phyloP scores from a whole-genome alignment of 129 eudicot species.

The Tagetes erecta region DNA sequence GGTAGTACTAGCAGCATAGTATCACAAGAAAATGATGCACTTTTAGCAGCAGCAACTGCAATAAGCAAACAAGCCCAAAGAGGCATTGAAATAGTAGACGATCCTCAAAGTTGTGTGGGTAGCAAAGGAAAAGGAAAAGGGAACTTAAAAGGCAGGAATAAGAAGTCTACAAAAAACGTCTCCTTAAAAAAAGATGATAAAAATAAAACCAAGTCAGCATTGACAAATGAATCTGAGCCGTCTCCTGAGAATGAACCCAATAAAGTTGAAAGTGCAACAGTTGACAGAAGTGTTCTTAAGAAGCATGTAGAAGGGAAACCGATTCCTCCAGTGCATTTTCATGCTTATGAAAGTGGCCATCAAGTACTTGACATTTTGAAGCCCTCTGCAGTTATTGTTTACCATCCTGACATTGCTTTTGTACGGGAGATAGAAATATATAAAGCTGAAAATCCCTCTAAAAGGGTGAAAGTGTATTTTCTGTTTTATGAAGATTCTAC shows the following conservation, averaged over 20 bases:
- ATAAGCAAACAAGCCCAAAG: conserved; percentile 53
- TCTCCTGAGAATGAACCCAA: conserved; percentile 34
- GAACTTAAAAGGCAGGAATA: conserved; percentile 43
- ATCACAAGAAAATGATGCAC: conserved; percentile 77
- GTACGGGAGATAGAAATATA: conserved; percentile 87
- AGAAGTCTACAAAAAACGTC: conserved; percentile 28
- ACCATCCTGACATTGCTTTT: conserved; percentile 93
- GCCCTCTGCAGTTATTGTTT: conserved; percentile 76
- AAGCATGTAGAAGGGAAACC: conserved; percentile 52
- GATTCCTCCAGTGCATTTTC: conserved; percentile 71
- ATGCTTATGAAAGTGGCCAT: conserved; percentile 79
- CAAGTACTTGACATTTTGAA: conserved; percentile 70
- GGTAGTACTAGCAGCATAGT: conserved; percentile 62
- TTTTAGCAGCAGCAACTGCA: conserved; percentile 80
- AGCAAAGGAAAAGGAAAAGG: conserved; percentile 44
- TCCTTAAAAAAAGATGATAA: conserved; percentile 28
- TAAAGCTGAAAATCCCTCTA: conserved; percentile 84
- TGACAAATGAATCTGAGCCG: conserved; percentile 30
- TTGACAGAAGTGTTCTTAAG: conserved; percentile 42
- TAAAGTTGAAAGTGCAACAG: conserved; percentile 7
- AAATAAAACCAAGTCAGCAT: conserved; percentile 26
- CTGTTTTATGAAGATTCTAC: conserved; percentile 95
- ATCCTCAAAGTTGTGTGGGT: conserved; percentile 31
- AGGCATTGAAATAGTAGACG: conserved; percentile 38
- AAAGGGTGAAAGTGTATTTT: conserved; percentile 78